phyloP scores from a whole-genome alignment of 768 basidiomycete species.

The Phlegmacium glaucopus region DNA sequence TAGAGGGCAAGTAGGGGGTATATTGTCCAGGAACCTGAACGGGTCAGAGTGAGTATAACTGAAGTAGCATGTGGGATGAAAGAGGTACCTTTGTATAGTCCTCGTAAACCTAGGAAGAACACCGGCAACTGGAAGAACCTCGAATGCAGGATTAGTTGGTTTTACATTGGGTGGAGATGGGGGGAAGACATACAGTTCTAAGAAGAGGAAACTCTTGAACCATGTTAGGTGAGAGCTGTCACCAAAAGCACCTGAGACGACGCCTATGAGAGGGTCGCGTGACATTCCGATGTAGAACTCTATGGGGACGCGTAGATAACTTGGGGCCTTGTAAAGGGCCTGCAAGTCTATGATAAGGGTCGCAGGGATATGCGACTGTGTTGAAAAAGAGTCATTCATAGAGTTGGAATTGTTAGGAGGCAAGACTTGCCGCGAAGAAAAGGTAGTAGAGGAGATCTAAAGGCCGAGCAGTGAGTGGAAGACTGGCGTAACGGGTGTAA shows the following conservation, averaged over 20 bases:
- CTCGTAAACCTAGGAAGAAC: conserved; percentile 65
- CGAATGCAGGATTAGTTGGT: not conserved
- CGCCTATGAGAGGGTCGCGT: conserved; percentile 64
- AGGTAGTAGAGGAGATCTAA: conserved; percentile 65
- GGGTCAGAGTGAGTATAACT: not conserved
- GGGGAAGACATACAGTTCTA: conserved; percentile 53
- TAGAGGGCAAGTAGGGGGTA: conserved; percentile 70
- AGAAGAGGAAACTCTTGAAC: conserved; percentile 61
- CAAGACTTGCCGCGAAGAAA: conserved; percentile 58
- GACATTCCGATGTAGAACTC: conserved; percentile 53
- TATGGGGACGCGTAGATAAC: conserved; percentile 39
- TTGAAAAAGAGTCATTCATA: not conserved
- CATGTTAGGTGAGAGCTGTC: conserved; percentile 42
- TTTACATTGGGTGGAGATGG: not conserved
- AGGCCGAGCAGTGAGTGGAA: conserved; percentile 52
- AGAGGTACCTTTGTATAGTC: conserved; percentile 51
- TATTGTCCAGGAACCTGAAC: conserved; percentile 44
- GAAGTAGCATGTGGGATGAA: not conserved
- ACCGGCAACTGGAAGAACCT: conserved; percentile 75
- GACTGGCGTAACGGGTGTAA: conserved; percentile 6
- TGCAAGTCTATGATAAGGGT: conserved; percentile 73
- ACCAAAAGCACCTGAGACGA: conserved; percentile 40
- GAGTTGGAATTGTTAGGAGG: not conserved
- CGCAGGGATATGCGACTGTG: conserved; percentile 60
- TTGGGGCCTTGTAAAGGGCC: conserved; percentile 57